These are phyloP conservation scores for Exophiala dermatitidis DNA, from an alignment of 2,329 filamentous ascomycete genomes.

Conservation along the genomic window DNA sequence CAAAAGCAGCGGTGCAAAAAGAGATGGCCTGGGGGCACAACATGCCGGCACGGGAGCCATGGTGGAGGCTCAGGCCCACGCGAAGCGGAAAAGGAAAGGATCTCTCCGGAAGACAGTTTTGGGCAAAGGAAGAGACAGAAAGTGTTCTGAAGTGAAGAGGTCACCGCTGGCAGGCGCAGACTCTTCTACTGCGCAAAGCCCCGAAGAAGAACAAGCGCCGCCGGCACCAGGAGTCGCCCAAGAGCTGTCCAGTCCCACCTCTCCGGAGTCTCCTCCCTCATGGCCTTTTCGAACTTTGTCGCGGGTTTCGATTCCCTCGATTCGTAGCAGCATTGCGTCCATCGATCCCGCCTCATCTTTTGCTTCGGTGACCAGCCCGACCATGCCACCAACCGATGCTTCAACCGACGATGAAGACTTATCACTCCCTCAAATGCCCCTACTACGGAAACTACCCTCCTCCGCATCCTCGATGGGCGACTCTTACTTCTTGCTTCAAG, in stretches of 20 bases:
- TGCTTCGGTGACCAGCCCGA: conserved; percentile 43
- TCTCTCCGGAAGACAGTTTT: conserved; percentile 81
- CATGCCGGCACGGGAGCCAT: conserved; percentile 38
- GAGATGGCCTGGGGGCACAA: conserved; percentile 24
- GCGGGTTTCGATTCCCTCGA: conserved; percentile 26
- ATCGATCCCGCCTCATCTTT: conserved; percentile 32
- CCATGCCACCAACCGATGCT: conserved; percentile 57
- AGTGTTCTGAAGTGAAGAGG: conserved; percentile 47
- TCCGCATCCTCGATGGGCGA: conserved; percentile 46
- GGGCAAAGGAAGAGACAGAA: conserved; percentile 61
- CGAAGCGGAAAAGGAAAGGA: conserved; percentile 62
- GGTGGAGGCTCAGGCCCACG: conserved; percentile 40
- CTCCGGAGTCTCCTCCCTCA: conserved; percentile 24
- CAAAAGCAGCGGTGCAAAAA: conserved; percentile 29
- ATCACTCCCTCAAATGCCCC: conserved; percentile 49
- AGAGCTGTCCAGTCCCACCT: conserved; percentile 16
- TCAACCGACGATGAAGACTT: conserved; percentile 76
- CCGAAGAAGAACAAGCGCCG: conserved; percentile 18
- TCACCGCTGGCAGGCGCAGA: conserved; percentile 31
- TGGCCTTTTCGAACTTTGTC: conserved; percentile 26
- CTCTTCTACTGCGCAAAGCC: conserved; percentile 7
- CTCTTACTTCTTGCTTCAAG: conserved; percentile 51
- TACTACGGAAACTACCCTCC: conserved; percentile 31
- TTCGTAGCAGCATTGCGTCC: conserved; percentile 32
- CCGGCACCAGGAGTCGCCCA: conserved; percentile 21